Evolutionary conservation across 257 asterid species (phyloP), one percentile per base, ranked within the genome.

Genomic region (Penstemon davidsonii): DNA sequence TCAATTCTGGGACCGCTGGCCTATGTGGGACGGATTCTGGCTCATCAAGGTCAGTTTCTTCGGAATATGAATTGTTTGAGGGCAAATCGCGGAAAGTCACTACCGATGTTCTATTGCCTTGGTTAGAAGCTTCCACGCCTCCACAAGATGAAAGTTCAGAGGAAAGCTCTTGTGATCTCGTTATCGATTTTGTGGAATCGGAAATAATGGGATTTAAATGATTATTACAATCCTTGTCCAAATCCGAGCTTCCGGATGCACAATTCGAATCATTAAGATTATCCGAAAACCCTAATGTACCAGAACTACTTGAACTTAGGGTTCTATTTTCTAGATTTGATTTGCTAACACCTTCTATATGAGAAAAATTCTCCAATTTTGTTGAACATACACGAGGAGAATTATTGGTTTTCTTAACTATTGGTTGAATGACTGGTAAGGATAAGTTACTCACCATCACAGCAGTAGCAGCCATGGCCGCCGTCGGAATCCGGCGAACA

Each of bases 401-500:
- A 7, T 41, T 36, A n/a, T 62, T 69, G 9, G 9, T 46, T 60
- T 85, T 76, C 76, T 69, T 83, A 15, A 62, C 81, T 42, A 94
- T 80, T n/a, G 99, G 99, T 56, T 88, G 96, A 70, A 94, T 63
- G 62, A 91, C 84, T 8, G 97, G 99, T 7, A 90, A 52, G 19
- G 82, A 63, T 68, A 84, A 70, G 19, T 84, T 80, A 41, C 66
- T 64, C 56, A 64, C 43, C 38, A 71, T 43, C 62, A 51, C 76
- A 38, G 71, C 77, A 56, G 61, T 69, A 8, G 85, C 62, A 43
- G 85, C 89, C 77, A 75, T 70, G 25, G 92, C 74, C 6, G 99
- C 99, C 0, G 83, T 87, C 12, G 99, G 97, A 75, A 91, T 86
- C 79, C 77, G 88, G 73, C 73, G 80, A 65, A 91, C 82, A 61